A percentile compares a stretch with the other conserved stretches of the same genome.
These are phyloP conservation scores for Colletotrichum simmondsii DNA, from an alignment of 2,329 filamentous ascomycete species.

Conservation along the genomic window DNA sequence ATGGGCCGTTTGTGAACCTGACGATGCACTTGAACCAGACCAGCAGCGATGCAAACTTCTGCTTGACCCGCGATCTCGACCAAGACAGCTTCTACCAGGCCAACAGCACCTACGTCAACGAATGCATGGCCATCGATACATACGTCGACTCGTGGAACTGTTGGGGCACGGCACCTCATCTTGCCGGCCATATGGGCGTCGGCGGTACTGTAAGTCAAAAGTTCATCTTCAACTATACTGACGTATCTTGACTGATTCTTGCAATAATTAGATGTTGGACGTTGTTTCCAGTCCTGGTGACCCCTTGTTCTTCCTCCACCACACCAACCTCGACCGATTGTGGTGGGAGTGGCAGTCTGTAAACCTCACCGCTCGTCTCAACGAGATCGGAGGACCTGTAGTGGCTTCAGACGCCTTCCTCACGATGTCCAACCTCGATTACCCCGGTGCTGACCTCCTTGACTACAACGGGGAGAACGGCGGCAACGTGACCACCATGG, in stretches of 20 bases:
- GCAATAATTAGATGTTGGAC: not conserved
- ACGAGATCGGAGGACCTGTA: not conserved
- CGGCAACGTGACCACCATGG: too few relatives aligned
- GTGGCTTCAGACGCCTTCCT: not conserved
- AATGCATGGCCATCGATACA: too few relatives aligned
- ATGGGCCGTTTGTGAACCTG: slow-evolving; percentile 36
- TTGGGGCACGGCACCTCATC: too few relatives aligned
- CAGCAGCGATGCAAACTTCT: not conserved
- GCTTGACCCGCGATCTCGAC: not conserved
- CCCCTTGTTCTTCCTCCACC: slow-evolving; percentile 11
- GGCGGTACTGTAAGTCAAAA: not conserved
- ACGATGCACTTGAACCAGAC: not conserved
- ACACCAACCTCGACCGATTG: slow-evolving; percentile 4
- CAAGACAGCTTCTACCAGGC: not conserved
- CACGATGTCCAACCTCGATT: too few relatives aligned
- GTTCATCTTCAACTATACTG: not conserved
- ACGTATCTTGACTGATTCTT: not conserved
- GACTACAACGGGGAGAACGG: too few relatives aligned
- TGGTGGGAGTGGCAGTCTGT: slow-evolving; percentile 12
- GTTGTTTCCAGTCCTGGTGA: not conserved
- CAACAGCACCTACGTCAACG: too few relatives aligned
- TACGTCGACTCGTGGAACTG: too few relatives aligned
- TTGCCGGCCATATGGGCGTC: too few relatives aligned
- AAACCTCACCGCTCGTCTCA: slow-evolving; percentile 17
- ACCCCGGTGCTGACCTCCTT: too few relatives aligned